phyloP scores from a whole-genome alignment of 1,284 basidiomycete genomes.

The Apiotrichum laibachii region DNA sequence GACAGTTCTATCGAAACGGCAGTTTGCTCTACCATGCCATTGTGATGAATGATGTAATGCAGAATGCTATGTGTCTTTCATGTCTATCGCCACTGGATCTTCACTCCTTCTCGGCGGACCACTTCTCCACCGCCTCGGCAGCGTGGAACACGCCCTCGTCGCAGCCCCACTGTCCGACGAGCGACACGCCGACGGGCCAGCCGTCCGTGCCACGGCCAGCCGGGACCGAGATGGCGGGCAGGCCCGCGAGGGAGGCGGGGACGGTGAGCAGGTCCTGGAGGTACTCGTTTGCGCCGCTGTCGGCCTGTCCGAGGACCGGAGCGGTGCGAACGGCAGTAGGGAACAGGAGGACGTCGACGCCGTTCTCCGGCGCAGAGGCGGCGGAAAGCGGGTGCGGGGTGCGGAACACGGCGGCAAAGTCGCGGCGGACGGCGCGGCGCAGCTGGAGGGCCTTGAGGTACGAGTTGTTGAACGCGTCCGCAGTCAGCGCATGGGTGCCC shows the following conservation, averaged over 20 bases:
- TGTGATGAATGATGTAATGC: no score
- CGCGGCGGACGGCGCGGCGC: constrained; percentile 65
- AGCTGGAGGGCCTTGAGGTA: constrained; percentile 87
- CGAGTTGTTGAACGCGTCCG: constrained; percentile 94
- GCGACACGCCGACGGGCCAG: constrained; percentile 82
- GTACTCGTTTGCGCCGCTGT: constrained; percentile 54
- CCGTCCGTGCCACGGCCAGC: constrained; percentile 57
- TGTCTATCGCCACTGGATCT: no score
- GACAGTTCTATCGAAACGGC: no score
- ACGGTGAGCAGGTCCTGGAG: constrained; percentile 91
- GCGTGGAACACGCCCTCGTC: constrained; percentile 66
- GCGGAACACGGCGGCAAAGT: constrained; percentile 71
- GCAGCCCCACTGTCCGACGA: constrained; percentile 87
- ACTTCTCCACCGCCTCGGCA: constrained; percentile 45
- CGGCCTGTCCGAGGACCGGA: constrained; percentile 54
- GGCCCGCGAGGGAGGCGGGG: constrained; percentile 81
- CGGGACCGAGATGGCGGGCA: constrained; percentile 80
- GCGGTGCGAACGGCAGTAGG: constrained; percentile 79
- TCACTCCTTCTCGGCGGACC: constrained; percentile 18
- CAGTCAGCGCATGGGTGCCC: constrained; percentile 86
- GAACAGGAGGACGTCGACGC: constrained; percentile 76
- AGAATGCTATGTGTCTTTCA: no score
- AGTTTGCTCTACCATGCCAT: no score
- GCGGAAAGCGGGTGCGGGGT: constrained; percentile 47
- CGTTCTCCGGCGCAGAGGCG: constrained; percentile 30